Evolutionary conservation across 2,329 filamentous ascomycete species (phyloP).

Genomic region (Cytospora piceae): DNA sequence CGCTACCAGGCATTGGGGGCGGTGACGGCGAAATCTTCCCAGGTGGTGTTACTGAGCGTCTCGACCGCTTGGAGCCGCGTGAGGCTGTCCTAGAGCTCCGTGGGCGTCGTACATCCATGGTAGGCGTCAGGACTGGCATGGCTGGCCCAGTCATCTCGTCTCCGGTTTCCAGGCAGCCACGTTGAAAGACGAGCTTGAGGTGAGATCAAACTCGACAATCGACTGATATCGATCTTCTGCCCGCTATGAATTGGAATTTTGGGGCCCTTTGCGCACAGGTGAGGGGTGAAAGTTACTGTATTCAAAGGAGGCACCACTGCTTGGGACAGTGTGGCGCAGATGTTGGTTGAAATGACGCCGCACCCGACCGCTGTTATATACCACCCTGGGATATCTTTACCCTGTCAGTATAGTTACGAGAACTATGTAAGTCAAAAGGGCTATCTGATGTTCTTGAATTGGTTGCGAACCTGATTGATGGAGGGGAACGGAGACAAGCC

Average conservation of each 20-base stretch:
- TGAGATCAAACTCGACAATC: background rate
- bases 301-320: background rate
- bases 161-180: conserved; percentile 66
- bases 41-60: conserved; percentile 69
- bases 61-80: conserved; percentile 62
- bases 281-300: background rate
- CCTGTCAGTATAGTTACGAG: conserved; percentile 3
- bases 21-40: conserved; percentile 62
- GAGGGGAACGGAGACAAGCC: background rate
- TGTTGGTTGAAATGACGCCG: conserved; percentile 3
- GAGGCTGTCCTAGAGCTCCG: conserved; percentile 72
- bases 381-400: background rate
- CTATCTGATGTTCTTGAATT: background rate
- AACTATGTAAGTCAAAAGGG: background rate
- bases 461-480: background rate
- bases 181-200: conserved; percentile 29
- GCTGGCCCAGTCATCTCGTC: conserved; percentile 62
- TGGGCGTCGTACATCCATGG: conserved; percentile 58
- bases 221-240: background rate
- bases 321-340: background rate
- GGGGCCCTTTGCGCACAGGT: background rate
- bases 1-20: conserved; percentile 48
- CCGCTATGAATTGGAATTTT: background rate
- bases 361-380: conserved; percentile 7
- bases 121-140: conserved; percentile 67